A percentile compares a stretch with the other conserved stretches of the same genome.
Conservation (phyloP, 495 filamentous ascomycete genomes). For the Letharia columbiana region DNA sequence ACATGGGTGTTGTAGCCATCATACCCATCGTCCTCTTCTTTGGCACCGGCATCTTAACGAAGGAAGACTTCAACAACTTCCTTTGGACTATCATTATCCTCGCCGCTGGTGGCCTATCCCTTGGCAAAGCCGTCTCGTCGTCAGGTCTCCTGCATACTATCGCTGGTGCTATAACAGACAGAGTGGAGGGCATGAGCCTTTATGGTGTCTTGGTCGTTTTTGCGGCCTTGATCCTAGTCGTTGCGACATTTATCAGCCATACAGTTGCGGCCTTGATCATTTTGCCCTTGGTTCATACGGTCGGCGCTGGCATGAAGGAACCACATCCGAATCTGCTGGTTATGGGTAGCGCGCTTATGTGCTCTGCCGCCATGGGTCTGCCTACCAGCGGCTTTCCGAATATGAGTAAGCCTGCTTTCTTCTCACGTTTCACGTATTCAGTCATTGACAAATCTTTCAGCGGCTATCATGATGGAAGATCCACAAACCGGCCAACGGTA, state of each 20-base stretch:
- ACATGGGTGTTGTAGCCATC: constrained; percentile 98
- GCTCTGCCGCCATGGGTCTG: constrained; percentile 72
- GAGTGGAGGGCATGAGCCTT: constrained; percentile 69
- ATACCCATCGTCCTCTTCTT: constrained; percentile 95
- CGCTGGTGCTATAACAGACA: constrained; percentile 59
- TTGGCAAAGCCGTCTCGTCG: constrained; percentile 90
- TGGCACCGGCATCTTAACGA: constrained; percentile 91
- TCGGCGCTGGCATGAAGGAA: constrained; percentile 74
- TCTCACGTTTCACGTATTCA: constrained; percentile 6
- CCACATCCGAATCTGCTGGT: constrained; percentile 93
- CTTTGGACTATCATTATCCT: constrained; percentile 99
- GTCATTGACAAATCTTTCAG: constrained; percentile 38
- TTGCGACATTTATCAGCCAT: constrained; percentile 97
- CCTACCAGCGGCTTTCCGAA: constrained; percentile 97
- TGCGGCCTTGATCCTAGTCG: constrained; percentile 72
- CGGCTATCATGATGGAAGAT: constrained; percentile 99
- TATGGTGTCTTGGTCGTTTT: constrained; percentile 88
- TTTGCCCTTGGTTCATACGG: constrained; percentile 76
- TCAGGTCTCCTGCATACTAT: constrained; percentile 90
- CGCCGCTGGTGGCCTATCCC: constrained; percentile 82
- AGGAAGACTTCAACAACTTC: constrained; percentile 99
- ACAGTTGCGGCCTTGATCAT: constrained; percentile 96
- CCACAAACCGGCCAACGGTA: constrained; percentile 84
- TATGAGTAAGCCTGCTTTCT: constrained; percentile 69
- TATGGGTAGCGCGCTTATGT: constrained; percentile 70